Base-by-base conservation (phyloP, 2,329 filamentous ascomycete species). In the Fusarium hostae region DNA sequence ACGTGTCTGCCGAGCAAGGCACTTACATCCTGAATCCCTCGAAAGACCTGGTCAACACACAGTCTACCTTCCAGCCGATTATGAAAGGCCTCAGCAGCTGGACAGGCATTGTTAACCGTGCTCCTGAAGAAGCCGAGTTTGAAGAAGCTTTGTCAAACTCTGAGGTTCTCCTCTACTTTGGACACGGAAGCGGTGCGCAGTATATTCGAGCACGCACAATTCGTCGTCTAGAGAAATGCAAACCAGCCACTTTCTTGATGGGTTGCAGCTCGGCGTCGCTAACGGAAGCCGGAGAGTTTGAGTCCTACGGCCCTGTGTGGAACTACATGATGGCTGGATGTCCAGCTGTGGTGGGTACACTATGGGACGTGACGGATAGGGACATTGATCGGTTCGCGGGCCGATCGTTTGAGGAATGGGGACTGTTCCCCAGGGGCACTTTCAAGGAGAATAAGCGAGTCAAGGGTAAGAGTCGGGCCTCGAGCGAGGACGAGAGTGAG, bases 361-460 rank as follows among this genome's bases (percentile, higher is more conserved):
- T 99, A 40, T 99, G 96, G 96, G 96, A 99, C 81, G 96, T 99
- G 54, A 99, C 96, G 13, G 96, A 99, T 80, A 93, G 93, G 77
- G 96, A 99, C 80, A 97, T 98, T 79, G 97, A 99, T 83, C 92
- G 95, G 22, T 97, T 97, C 80, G 93, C 95, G 1, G 90, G 91
- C 37, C 86, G 88, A 30, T 85, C 92, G 5, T 92, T 97, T 79
- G 92, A 96, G 78, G 87, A 92, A 75, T 99, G 96, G 96, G 96
- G 96, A 0, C 80, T 99, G 10, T 84, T 92, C 58, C 78, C 81
- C 2, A 75, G 75, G 80, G 86, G 86, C 63, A 80, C 84, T 11
- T 86, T 84, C 68, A 78, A 80, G 54, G 79, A 81, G 68, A 76
- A 75, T 70, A 75, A 74, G 60, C 78, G 76, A 59, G 77, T 65